Percentiles rank a stretch among this genome's conserved stretches.
phyloP scores from a whole-genome alignment of 306 rosid genomes.

The Quercus robur region DNA sequence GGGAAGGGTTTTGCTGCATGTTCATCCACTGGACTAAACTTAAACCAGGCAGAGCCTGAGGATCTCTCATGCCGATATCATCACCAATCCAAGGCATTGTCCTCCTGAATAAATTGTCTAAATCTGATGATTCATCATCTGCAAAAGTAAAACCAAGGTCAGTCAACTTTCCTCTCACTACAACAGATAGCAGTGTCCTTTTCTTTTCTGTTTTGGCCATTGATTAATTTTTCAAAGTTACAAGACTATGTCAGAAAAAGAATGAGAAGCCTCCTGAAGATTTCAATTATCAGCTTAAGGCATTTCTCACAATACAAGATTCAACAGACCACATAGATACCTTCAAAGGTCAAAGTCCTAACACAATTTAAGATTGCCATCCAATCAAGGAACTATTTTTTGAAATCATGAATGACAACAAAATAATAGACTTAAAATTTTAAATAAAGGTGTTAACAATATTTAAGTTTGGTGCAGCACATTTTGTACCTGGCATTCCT shows the following conservation, averaged over 20 bases:
- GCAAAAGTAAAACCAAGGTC: constrained; percentile 19
- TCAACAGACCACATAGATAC: neutral
- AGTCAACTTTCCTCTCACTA: neutral
- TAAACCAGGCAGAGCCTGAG: constrained; percentile 72
- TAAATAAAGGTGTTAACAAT: neutral
- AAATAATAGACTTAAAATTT: neutral
- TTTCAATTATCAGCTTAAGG: neutral
- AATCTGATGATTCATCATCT: constrained; percentile 76
- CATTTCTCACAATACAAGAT: neutral
- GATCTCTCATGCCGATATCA: constrained; percentile 75
- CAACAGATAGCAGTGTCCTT: neutral
- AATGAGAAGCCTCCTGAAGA: neutral
- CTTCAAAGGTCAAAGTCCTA: neutral
- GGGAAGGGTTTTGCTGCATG: constrained; percentile 77
- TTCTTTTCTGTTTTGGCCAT: neutral
- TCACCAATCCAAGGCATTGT: constrained; percentile 91
- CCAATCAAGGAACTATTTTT: neutral
- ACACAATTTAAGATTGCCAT: neutral
- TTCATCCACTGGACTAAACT: constrained; percentile 99
- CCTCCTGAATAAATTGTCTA: constrained; percentile 68
- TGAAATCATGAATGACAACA: neutral
- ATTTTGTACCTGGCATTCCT: constrained; percentile 78
- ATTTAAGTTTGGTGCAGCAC: neutral
- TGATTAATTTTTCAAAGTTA: neutral
- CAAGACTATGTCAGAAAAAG: neutral